phyloP scores from a whole-genome alignment of 768 basidiomycete species.

The Cyclocybe cylindracea region DNA sequence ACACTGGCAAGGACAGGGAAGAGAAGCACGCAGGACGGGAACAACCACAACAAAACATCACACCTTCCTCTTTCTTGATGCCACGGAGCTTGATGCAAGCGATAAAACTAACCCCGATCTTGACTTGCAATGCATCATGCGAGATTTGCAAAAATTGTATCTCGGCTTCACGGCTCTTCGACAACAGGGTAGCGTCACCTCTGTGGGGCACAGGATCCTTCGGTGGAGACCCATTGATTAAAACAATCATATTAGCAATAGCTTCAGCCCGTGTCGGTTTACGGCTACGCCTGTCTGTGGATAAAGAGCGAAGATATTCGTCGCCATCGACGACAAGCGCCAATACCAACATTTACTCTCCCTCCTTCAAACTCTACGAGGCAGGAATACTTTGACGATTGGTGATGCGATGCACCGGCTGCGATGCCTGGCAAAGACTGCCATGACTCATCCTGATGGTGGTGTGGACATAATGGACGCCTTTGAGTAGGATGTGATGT shows the following conservation, averaged over 20 bases:
- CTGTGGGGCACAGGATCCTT: slow-evolving; percentile 37
- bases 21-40: slow-evolving; percentile 17
- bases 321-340: too few relatives aligned
- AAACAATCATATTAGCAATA: slow-evolving; percentile 26
- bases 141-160: slow-evolving; percentile 31
- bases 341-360: too few relatives aligned
- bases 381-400: too few relatives aligned
- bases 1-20: slow-evolving; percentile 28
- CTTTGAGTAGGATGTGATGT: too few relatives aligned
- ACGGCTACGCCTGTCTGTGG: slow-evolving; percentile 23
- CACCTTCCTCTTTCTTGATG: slow-evolving; percentile 32
- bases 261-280: slow-evolving; percentile 28
- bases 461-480: too few relatives aligned
- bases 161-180: slow-evolving; percentile 23
- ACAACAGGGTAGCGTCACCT: slow-evolving; percentile 23
- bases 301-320: slow-evolving; percentile 11
- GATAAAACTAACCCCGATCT: slow-evolving; percentile 22
- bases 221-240: slow-evolving; percentile 33
- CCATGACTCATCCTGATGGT: too few relatives aligned
- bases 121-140: slow-evolving; percentile 19
- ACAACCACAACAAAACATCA: slow-evolving; percentile 4
- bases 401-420: too few relatives aligned
- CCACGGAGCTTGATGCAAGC: slow-evolving; percentile 26
- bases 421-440: too few relatives aligned
- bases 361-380: too few relatives aligned